Evolutionary conservation across 345 rosid genomes (phyloP), one percentile per base, ranked within the genome.

Genomic region (Gossypium rotundifolium): DNA sequence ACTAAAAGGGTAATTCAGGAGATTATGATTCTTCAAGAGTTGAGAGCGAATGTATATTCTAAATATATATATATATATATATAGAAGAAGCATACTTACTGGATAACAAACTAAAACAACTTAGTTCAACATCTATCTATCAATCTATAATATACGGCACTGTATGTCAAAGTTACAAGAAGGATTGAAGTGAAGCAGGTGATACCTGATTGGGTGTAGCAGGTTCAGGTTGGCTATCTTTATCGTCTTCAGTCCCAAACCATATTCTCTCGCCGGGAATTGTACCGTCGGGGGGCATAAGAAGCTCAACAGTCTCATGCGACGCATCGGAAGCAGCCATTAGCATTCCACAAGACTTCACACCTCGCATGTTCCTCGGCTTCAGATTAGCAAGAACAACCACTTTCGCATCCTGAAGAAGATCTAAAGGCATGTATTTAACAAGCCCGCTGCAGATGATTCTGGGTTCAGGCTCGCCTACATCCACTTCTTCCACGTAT

Each of bases 401-500:
- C 10, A 92, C 98, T 80, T 83, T 74, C 75, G 88, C 86, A 52
- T 85, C 89, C 92, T 89, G 89, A 45, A 92, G 93, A n/a, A 78
- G 77, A 18, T 89, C 77, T 4, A 92, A 76, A 64, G 97, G 87
- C 0, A 89, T 79, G 82, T 86, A 94, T 42, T 88, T 89, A 70
- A 94, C 98, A 38, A 94, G 95, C 63, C 98, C 98, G 48, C 98
- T 94, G 60, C 98, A 94, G 33, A 94, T 89, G 79, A 88, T 88
- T 77, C 97, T 82, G 0, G 97, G 90, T 77, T 89, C 89, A 0
- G 89, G 73, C 80, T 92, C 97, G 1, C 97, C 98, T 2, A 94
- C 80, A 48, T 94, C 97, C 0, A 94, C 93, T 81, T 94, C 97
- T 75, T 94, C 97, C 58, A 90, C 97, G 52, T 94, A 94, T 0